Evolutionary conservation across 2,329 filamentous ascomycete species (phyloP).

Genomic region (Cercospora zeae-maydis): DNA sequence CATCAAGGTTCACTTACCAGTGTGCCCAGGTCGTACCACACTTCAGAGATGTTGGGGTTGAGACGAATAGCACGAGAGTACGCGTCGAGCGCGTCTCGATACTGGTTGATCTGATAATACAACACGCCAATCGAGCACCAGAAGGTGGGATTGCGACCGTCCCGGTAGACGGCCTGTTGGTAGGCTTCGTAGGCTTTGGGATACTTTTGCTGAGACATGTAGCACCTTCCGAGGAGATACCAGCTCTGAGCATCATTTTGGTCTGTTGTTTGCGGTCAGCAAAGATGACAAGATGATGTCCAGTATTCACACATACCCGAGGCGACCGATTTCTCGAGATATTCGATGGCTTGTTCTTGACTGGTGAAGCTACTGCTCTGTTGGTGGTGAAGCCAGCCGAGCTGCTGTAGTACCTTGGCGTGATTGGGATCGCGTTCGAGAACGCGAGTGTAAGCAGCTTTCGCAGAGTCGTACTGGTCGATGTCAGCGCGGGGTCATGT

Average conservation of each 20-base stretch:
- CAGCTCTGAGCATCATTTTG: constrained; percentile 95
- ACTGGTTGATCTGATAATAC: constrained; percentile 99
- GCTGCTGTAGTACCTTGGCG: constrained; percentile 94
- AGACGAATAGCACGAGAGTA: constrained; percentile 94
- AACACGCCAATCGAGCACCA: constrained; percentile 99
- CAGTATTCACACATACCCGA: constrained; percentile 62
- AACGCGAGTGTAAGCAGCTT: constrained; percentile 86
- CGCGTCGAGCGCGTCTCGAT: constrained; percentile 93
- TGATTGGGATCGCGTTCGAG: constrained; percentile 93
- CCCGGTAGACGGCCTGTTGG: constrained; percentile 96
- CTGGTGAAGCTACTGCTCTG: constrained; percentile 87
- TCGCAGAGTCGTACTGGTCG: constrained; percentile 80
- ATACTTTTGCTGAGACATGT: constrained; percentile 99
- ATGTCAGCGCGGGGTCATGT: constrained; percentile 30
- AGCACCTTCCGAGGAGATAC: constrained; percentile 95
- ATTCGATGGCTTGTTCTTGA: constrained; percentile 95
- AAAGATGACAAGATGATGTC: neutral
- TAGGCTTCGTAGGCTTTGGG: constrained; percentile 98
- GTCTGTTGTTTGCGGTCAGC: constrained; percentile 52
- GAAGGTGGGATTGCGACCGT: constrained; percentile 95
- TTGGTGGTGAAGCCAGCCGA: constrained; percentile 96
- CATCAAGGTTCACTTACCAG: constrained; percentile 59
- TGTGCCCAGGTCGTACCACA: constrained; percentile 98
- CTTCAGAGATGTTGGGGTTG: constrained; percentile 97
- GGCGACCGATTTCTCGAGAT: constrained; percentile 91